These are phyloP conservation scores for Penicillium cataractarum DNA, from an alignment of 495 filamentous ascomycete genomes.

Conservation along the genomic window DNA sequence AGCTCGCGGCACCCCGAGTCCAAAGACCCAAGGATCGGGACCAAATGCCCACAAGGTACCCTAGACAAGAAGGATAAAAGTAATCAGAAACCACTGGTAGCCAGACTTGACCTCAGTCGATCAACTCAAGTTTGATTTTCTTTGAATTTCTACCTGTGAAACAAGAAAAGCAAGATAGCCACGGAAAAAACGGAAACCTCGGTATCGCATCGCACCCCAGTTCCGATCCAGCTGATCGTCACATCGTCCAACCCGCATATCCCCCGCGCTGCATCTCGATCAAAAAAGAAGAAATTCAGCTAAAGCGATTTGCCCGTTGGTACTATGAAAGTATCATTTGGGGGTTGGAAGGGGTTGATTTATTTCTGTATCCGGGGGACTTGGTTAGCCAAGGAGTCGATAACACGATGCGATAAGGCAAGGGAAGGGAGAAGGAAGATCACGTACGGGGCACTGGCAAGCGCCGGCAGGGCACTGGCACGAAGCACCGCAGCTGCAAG, in stretches of 20 bases:
- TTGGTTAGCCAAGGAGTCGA: slow-evolving; percentile 16
- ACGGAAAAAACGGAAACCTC: neutral
- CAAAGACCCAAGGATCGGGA: slow-evolving; percentile 20
- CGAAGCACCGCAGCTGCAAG: slow-evolving; percentile 49
- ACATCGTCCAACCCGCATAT: neutral
- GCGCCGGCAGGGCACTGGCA: slow-evolving; percentile 52
- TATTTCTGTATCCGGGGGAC: slow-evolving; percentile 31
- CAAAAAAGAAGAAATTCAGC: slow-evolving; percentile 3
- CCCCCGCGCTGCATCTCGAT: slow-evolving; percentile 2
- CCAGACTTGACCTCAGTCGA: slow-evolving; percentile 14
- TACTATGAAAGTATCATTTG: neutral
- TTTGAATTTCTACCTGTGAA: neutral
- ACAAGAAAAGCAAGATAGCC: neutral
- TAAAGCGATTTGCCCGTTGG: neutral
- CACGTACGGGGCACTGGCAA: slow-evolving; percentile 51
- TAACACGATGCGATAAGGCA: neutral
- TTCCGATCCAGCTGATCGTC: neutral
- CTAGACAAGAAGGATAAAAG: slow-evolving; percentile 30
- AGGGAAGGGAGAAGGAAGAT: neutral
- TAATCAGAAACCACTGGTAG: slow-evolving; percentile 14
- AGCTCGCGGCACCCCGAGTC: slow-evolving; percentile 17
- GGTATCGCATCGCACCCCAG: neutral
- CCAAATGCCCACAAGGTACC: slow-evolving; percentile 35
- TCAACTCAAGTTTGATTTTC: slow-evolving; percentile 1
- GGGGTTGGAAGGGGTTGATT: slow-evolving; percentile 12